Evolutionary conservation across 1,284 basidiomycete genomes (phyloP), one percentile per base, ranked within the genome.

Genomic region (Schizophyllum amplum): DNA sequence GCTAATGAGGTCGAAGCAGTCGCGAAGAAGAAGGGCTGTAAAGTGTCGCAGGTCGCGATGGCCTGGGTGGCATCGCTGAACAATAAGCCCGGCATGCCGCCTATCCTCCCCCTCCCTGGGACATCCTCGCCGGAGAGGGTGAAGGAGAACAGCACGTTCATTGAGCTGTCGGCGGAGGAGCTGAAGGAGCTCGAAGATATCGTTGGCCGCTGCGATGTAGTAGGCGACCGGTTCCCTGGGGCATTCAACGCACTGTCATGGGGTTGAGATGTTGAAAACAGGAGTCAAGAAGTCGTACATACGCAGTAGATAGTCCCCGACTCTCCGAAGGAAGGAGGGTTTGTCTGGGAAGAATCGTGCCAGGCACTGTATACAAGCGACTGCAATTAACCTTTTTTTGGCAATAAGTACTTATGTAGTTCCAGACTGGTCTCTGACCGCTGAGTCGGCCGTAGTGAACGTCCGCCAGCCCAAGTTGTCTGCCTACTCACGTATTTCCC

Each of bases 21-120:
- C 25, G 81, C 82, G 0, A 64, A 68, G 51, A 74, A 72, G 65
- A 82, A 80, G 67, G 73, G 72, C 0, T 65, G 82, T 24, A 80
- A 80, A 0, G 68, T 79, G 0, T 77, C 79, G 0, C 84, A 87
- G 66, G 70, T 89, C 13, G 74, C 76, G 27, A 72, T 89, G 33
- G 83, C 85, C 0, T 89, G 84, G 83, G 74, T 86, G 7, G 66
- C 71, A 23, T 66, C 72, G 1, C 72, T 77, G 51, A 78, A 75
- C 15, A 60, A 77, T 77, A 0, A 75, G 79, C 55, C 77, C 78
- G 4, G 77, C 76, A 5, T 75, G 74, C 66, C 68, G 21, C 77
- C 79, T 53, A 71, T 79, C 47, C 72, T 84, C 53, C 81, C 81
- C 0, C 75, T 84, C 49, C 80, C 82, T 1, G 81, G 81, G 4